A percentile compares a stretch with the other conserved stretches of the same genome.
These are phyloP conservation scores for Crucihimalaya himalaica DNA, from an alignment of 345 rosid genomes.

Conservation along the genomic window DNA sequence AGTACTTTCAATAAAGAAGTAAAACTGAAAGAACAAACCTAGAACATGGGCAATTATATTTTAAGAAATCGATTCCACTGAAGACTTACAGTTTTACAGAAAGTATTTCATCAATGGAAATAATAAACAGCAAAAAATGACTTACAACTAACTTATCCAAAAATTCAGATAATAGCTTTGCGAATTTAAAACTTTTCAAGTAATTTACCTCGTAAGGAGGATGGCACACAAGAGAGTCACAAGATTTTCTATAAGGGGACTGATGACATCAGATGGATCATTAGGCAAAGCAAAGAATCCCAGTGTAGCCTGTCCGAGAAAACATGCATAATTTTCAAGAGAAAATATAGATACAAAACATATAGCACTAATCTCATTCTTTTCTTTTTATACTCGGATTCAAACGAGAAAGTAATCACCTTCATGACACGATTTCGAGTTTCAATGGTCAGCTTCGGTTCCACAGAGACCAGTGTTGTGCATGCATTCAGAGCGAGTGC, in stretches of 20 bases:
- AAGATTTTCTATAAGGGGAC: constrained; percentile 87
- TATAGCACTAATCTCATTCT: not conserved
- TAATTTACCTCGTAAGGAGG: constrained; percentile 86
- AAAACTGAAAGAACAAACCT: constrained; percentile 22
- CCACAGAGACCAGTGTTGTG: constrained; percentile 94
- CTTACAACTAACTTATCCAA: constrained; percentile 11
- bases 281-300: constrained; percentile 93
- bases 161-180: constrained; percentile 9
- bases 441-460: constrained; percentile 91
- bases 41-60: not conserved
- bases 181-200: constrained; percentile 8
- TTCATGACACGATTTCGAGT: constrained; percentile 91
- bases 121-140: not conserved
- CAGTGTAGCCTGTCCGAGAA: constrained; percentile 77
- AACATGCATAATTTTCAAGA: constrained; percentile 10
- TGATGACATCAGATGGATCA: constrained; percentile 84
- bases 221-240: constrained; percentile 93
- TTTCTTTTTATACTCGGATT: not conserved
- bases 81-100: constrained; percentile 11
- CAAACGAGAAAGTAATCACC: constrained; percentile 50
- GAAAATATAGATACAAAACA: constrained; percentile 1
- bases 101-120: constrained; percentile 10
- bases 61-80: not conserved
- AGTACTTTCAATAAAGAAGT: not conserved
- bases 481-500: constrained; percentile 96